Conservation (phyloP, 208 protist species). For the Trypanosoma lewisi region DNA sequence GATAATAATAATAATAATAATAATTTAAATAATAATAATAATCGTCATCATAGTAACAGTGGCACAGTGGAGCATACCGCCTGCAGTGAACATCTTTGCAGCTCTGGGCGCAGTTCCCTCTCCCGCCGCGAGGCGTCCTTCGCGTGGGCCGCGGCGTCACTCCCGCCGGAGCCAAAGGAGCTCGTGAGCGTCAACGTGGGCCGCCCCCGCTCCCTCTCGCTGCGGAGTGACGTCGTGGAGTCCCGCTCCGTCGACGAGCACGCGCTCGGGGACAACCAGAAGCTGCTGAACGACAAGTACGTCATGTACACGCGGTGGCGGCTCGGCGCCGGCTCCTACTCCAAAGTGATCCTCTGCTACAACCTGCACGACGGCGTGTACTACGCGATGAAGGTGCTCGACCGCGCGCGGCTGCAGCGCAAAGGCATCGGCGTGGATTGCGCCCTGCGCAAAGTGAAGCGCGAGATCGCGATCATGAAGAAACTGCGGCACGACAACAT, state of each 20-base stretch:
- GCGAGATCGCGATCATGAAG: slow-evolving; percentile 93
- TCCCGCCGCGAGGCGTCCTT: neutral
- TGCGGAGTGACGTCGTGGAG: slow-evolving; percentile 4
- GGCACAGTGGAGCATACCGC: no score
- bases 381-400: slow-evolving; percentile 65
- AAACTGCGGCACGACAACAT: slow-evolving; percentile 91
- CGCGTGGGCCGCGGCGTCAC: neutral
- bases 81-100: neutral
- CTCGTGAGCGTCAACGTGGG: slow-evolving; percentile 17
- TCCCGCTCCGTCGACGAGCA: slow-evolving; percentile 1
- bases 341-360: slow-evolving; percentile 62
- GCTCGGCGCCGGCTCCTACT: slow-evolving; percentile 63
- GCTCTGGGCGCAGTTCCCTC: neutral
- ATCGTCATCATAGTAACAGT: no score
- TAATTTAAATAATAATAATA: neutral
- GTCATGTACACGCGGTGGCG: slow-evolving; percentile 45
- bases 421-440: slow-evolving; percentile 34
- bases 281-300: slow-evolving; percentile 66
- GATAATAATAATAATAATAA: neutral
- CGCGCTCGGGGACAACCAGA: slow-evolving; percentile 20
- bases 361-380: slow-evolving; percentile 37
- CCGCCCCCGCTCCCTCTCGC: neutral
- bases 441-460: slow-evolving; percentile 33
- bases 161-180: slow-evolving; percentile 21
- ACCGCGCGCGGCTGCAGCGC: slow-evolving; percentile 35